A percentile compares a stretch with the other conserved stretches of the same genome.
Evolutionary conservation across 768 basidiomycete species (phyloP).

Genomic region (Cystobasidiopsis lactophilus): DNA sequence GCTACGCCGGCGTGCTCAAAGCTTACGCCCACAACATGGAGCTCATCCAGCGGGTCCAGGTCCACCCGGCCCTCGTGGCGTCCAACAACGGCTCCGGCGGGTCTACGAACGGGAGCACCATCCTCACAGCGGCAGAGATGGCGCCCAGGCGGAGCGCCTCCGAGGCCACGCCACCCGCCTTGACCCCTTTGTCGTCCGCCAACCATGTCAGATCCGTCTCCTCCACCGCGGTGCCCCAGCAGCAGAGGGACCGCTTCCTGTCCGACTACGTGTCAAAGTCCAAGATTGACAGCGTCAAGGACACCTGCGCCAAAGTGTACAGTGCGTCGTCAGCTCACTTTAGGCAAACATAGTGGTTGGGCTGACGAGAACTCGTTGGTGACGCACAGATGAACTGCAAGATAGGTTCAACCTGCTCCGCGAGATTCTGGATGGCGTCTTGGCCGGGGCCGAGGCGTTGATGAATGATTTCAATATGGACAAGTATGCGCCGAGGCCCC

Average conservation of each 20-base stretch:
- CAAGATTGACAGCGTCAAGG: constrained; percentile 18
- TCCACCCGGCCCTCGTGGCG: constrained; percentile 8
- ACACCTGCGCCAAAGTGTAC: constrained; percentile 14
- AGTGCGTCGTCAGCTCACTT: no score
- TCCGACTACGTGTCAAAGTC: constrained; percentile 17
- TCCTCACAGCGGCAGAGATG: no score
- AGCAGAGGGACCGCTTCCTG: constrained; percentile 14
- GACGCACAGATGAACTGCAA: constrained; percentile 15
- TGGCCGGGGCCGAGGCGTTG: constrained; percentile 8
- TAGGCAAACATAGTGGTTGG: no score
- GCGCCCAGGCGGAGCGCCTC: no score
- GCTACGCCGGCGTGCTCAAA: constrained; percentile 11
- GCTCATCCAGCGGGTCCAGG: constrained; percentile 12
- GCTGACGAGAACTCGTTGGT: no score
- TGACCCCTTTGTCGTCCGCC: neutral
- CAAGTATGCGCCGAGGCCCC: no score
- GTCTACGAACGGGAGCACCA: neutral
- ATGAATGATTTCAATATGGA: constrained; percentile 13
- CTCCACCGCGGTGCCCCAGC: neutral
- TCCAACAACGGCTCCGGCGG: neutral
- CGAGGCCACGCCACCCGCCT: neutral
- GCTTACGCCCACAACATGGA: constrained; percentile 15
- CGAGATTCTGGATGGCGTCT: constrained; percentile 8
- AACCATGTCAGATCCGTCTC: neutral
- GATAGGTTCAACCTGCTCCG: constrained; percentile 6